Percentiles rank a stretch among this genome's conserved stretches.
Evolutionary conservation across 768 basidiomycete genomes (phyloP).

Genomic region (Gloeostereum incarnatum): DNA sequence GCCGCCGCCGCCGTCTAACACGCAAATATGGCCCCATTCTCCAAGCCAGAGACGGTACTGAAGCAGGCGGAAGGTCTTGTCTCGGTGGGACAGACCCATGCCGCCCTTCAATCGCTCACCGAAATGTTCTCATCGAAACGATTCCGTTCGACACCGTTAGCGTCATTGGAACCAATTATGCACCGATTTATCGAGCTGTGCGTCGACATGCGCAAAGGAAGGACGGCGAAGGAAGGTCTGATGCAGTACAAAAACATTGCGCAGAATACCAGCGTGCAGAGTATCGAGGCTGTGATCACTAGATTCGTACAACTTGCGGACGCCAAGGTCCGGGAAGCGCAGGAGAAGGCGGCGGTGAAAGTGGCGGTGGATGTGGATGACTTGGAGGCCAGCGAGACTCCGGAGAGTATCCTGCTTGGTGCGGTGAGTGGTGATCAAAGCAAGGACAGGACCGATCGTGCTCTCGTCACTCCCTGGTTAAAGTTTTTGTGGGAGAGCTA

Average conservation of each 20-base stretch:
- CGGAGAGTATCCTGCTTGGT: slow-evolving; percentile 83
- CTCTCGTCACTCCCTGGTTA: slow-evolving; percentile 94
- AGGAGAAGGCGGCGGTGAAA: slow-evolving; percentile 77
- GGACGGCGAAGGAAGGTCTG: slow-evolving; percentile 89
- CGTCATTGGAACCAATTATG: slow-evolving; percentile 92
- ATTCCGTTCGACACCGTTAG: slow-evolving; percentile 84
- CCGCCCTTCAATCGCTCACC: slow-evolving; percentile 81
- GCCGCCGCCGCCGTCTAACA: not conserved
- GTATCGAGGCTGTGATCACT: slow-evolving; percentile 88
- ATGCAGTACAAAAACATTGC: slow-evolving; percentile 99
- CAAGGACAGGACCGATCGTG: slow-evolving; percentile 90
- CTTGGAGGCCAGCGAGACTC: slow-evolving; percentile 92
- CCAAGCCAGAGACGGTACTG: slow-evolving; percentile 83
- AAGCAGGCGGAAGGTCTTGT: slow-evolving; percentile 94
- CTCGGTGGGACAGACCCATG: slow-evolving; percentile 84
- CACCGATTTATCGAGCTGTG: slow-evolving; percentile 93
- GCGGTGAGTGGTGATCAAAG: slow-evolving; percentile 86
- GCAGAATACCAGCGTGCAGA: slow-evolving; percentile 83
- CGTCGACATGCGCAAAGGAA: slow-evolving; percentile 89
- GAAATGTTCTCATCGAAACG: slow-evolving; percentile 93
- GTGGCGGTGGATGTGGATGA: slow-evolving; percentile 83
- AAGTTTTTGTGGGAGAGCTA: slow-evolving; percentile 99
- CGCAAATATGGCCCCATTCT: slow-evolving; percentile 72
- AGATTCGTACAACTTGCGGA: slow-evolving; percentile 77
- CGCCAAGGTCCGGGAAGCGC: slow-evolving; percentile 75